Evolutionary conservation across 176 grass and related monocot genomes (phyloP), one percentile per base, ranked within the genome.

Genomic region (Chloris gayana): DNA sequence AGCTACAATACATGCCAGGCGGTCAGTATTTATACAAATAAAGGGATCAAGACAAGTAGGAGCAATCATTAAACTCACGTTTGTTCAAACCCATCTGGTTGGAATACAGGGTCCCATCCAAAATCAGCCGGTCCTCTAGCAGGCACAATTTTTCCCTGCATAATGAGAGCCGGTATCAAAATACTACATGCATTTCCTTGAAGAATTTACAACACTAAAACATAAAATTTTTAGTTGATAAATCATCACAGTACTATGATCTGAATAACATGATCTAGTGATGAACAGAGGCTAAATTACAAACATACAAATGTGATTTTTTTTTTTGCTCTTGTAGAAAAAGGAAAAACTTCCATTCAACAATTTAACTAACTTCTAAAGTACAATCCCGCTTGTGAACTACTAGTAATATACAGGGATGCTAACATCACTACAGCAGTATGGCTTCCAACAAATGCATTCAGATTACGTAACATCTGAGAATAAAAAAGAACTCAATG

Each of bases 41-140:
- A 64, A 53, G 41, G 47, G 46, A 49, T 46, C 44, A 29, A 18
- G 29, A 37, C 51, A 54, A 15, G 11, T 10, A 38, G 1, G 41
- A 60, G 47, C 49, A 35, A 70, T 65, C 21, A 64, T 27, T 10
- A 78, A 15, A 78, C 73, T 87, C 78, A 95, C 96, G 90, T 99
- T 85, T 95, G 85, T 54, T 95, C 90, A 65, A 91, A 99, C 67
- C 93, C 93, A 77, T 91, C 90, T 66, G 93, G 96, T 78, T 95
- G 88, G 84, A 93, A 99, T 81, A 99, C 84, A 30, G 93, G 93
- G 69, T 99, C 93, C 93, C 93, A 99, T 86, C 96, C 90, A 91
- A 99, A 99, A 99, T 95, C 90, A 79, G 67, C 42, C 79, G 92
- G 92, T 9, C 92, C 92, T 79, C 84, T 91, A 34, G 93, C 89